Evolutionary conservation across 1,139 yeast species (phyloP), one percentile per base, ranked within the genome.

Genomic region (Scheffersomyces insectosa): DNA sequence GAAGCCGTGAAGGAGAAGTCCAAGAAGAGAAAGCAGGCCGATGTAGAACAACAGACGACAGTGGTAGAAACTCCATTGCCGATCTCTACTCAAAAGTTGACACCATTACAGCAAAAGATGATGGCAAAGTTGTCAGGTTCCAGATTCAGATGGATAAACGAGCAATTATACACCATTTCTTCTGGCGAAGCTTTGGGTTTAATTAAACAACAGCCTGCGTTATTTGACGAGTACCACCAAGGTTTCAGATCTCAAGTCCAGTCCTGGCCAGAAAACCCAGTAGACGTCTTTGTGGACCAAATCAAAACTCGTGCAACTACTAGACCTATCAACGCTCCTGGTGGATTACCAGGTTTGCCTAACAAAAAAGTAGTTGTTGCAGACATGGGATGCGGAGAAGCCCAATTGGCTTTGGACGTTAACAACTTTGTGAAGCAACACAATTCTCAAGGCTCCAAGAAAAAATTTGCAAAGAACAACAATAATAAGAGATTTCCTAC

Each of bases 301-400:
- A 74, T 93, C 42, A 79, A 79, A 50, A 66, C 68, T 27, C 77
- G 96, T 48, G 66, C 62, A 8, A 70, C 83, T 0, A 65, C 73
- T 28, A 85, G 82, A 61, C 84, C 84, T 25, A 82, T 90, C 5
- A 88, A 86, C 63, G 96, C 97, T 0, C 97, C 98, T 1, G 98
- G 98, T 51, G 98, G 97, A 2, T 72, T 91, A 45, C 97, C 97
- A 2, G 93, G 93, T 13, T 60, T 78, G 37, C 59, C 70, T 2
- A 58, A 61, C 39, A 77, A 74, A 45, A 69, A 71, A 42, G 83
- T 90, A 32, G 89, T 86, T 2, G 78, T 93, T 43, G 97, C 98
- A 0, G 99, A 93, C 68, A 90, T 93, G 97, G 99, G 99, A 10
- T 93, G 99, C 65, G 99, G 99, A 40, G 99, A 93, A 64, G 98